These are phyloP conservation scores for Rhynchospora breviuscula DNA, from an alignment of 176 grass and related monocot genomes.

Conservation along the genomic window DNA sequence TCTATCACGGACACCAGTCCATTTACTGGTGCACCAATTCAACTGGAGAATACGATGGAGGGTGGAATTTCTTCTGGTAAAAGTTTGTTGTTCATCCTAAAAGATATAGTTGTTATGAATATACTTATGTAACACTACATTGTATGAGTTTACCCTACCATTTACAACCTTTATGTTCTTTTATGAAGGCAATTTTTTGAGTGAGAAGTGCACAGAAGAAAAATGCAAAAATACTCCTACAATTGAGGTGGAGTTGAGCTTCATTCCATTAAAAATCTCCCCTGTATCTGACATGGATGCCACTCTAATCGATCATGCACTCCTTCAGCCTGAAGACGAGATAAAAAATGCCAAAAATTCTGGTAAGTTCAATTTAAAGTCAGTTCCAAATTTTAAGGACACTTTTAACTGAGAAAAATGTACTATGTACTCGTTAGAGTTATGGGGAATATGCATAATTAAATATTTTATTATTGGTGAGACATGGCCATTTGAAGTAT, in stretches of 20 bases:
- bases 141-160: background rate
- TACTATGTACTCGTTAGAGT: background rate
- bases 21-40: background rate
- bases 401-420: background rate
- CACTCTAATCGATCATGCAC: background rate
- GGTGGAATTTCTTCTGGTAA: background rate
- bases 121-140: background rate
- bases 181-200: constrained; percentile 8
- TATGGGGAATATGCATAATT: background rate
- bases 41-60: background rate
- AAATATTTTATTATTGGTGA: background rate
- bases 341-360: background rate
- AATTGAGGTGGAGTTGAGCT: background rate
- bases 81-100: background rate
- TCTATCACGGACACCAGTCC: background rate
- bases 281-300: background rate
- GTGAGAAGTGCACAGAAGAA: background rate
- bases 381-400: background rate
- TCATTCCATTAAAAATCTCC: background rate
- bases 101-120: background rate
- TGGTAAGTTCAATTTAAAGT: background rate
- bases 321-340: background rate
- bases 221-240: constrained; percentile 1
- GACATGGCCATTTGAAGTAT: background rate
- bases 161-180: background rate